Base-by-base conservation (phyloP, 2,329 filamentous ascomycete genomes). In the Dactylellina drechsleri region DNA sequence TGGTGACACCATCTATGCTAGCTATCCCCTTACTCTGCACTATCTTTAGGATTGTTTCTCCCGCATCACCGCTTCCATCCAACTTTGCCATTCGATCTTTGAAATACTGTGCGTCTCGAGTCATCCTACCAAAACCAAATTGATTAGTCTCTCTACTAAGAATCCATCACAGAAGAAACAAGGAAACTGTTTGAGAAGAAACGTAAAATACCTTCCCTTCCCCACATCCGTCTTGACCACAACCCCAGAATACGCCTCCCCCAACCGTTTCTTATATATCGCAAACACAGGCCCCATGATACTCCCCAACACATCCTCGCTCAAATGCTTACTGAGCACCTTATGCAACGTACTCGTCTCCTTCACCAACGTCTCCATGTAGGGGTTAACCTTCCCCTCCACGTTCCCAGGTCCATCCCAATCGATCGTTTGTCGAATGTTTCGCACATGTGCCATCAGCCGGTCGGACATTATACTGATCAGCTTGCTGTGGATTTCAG, bases 401-500 rank as follows among this genome's bases (percentile, higher is more conserved):
- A 81, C 59, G 82, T 80, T 49, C 83, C 12, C 83, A 80, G 52
- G 77, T 18, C 82, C 80, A 77, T 94, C 90, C 91, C 92, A 97
- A 77, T 92, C 85, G 49, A 93, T 87, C 20, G 58, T 64, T 57
- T 87, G 87, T 80, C 87, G 90, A 84, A 97, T 89, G 23, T 88
- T 87, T 80, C 89, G 90, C 45, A 92, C 89, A 79, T 94, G 92
- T 5, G 89, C 84, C 2, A 87, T 84, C 0, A 92, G 92, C 4
- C 93, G 88, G 0, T 88, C 88, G 66, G 89, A 90, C 91, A 97
- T 96, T 60, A 97, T 97, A 77, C 96, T 92, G 16, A 96, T 91
- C 0, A 97, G 84, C 81, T 97, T 97, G 80, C 96, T 92, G 81
- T 95, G 92, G 73, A 97, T 96, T 76, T 88, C 93, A 77, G 90